Base-by-base conservation (phyloP, 129 eudicot genomes). In the Centella asiatica region DNA sequence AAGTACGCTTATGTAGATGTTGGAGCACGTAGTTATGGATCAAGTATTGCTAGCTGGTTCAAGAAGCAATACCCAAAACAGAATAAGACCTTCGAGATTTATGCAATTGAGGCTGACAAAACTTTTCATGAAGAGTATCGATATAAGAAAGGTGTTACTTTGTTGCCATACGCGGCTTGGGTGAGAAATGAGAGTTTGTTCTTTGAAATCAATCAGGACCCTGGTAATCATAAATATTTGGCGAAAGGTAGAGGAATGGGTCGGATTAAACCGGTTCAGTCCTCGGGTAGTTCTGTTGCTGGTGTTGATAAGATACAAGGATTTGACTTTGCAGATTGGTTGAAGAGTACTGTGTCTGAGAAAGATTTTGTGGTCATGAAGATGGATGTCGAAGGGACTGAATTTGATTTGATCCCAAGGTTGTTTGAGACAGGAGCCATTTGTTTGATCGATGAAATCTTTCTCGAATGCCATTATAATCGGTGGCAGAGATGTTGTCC, bases 331-430 rank as follows among this genome's bases (percentile, higher is more conserved):
- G 96, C 95, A 14, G 73, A 87, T 5, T 92, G 98, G 98, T 72
- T 92, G 82, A 92, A 75, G 76, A 69, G 48, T 14, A 76, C 86
- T 0, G 90, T 87, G 37, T 46, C 85, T 0, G 79, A 92, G 77
- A 77, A 57, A 59, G 98, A 92, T 66, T 92, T 77, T 68, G 98
- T 92, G 40, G 98, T 92, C 67, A 80, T 92, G 94, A 92, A 92
- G 78, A 92, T 92, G 98, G 98, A 92, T 69, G 85, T 92, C 22
- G 98, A 92, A 81, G 98, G 95, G 74, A 84, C 98, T 6, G 98
- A 90, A 61, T 90, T 90, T 37, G 85, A 87, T 65, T 73, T 90
- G 80, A 87, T 90, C 9, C 95, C 95, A 1, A 77, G 87, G 83
- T 76, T 90, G 78, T 66, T 87, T 62, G 76, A 90, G 65, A 87